These are phyloP conservation scores for Globisporangium spiculum DNA, from an alignment of 352 stramenopile species.

Conservation along the genomic window DNA sequence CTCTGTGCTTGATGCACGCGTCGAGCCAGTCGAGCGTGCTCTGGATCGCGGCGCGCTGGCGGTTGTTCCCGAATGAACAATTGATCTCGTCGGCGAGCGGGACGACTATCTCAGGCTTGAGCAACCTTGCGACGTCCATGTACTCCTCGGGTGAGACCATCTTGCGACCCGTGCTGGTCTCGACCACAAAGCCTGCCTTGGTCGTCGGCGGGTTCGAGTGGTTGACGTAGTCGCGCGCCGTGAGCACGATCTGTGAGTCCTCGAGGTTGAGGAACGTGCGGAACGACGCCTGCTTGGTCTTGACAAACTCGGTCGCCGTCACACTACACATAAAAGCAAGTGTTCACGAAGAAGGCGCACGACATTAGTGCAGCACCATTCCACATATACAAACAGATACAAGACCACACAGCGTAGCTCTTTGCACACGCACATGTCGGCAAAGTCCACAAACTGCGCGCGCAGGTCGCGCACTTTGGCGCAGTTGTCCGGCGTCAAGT, in stretches of 20 bases:
- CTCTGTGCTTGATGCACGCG: constrained; percentile 34
- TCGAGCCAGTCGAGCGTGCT: constrained; percentile 73
- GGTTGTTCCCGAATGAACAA: constrained; percentile 54
- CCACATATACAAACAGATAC: constrained; percentile 10
- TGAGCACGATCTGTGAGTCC: constrained; percentile 53
- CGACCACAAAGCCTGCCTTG: constrained; percentile 55
- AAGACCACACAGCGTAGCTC: constrained; percentile 7
- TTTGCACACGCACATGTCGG: constrained; percentile 51
- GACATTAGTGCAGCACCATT: background rate
- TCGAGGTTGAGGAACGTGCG: constrained; percentile 50
- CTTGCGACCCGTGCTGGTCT: constrained; percentile 51
- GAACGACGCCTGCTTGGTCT: constrained; percentile 37
- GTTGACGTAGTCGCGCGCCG: constrained; percentile 70
- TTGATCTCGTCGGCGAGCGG: constrained; percentile 68
- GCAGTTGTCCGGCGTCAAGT: constrained; percentile 76
- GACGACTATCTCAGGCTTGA: constrained; percentile 56
- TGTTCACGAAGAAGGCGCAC: background rate
- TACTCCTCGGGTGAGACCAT: constrained; percentile 47
- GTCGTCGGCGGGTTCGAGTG: constrained; percentile 48
- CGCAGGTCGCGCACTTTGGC: constrained; percentile 54
- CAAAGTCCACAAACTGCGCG: constrained; percentile 63
- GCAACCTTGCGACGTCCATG: constrained; percentile 50
- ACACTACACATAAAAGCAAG: constrained; percentile 19
- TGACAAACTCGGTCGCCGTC: constrained; percentile 31
- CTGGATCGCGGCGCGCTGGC: constrained; percentile 61